Evolutionary conservation across 345 rosid genomes (phyloP).

Genomic region (Citrus mangshanensis): DNA sequence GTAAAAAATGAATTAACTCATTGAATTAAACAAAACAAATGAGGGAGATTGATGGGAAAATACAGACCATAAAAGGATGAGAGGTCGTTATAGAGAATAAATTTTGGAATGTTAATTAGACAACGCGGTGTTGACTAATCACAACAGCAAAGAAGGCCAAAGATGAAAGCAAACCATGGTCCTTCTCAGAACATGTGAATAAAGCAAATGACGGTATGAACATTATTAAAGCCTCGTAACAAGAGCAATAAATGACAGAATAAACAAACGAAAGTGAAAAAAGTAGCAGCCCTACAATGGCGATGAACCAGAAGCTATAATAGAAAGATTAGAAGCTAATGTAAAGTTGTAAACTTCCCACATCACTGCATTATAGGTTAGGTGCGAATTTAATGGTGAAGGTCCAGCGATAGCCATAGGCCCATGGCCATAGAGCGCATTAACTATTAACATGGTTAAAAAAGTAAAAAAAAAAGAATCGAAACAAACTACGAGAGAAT

Average conservation of each 20-base stretch:
- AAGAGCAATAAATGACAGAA: slow-evolving; percentile 34
- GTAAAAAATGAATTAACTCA: slow-evolving; percentile 12
- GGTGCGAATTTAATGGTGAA: slow-evolving; percentile 28
- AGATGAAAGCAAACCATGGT: slow-evolving; percentile 35
- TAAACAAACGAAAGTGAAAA: slow-evolving; percentile 16
- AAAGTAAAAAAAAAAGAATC: background rate
- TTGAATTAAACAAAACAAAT: slow-evolving; percentile 21
- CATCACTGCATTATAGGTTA: slow-evolving; percentile 25
- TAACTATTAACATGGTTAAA: background rate
- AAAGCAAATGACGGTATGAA: slow-evolving; percentile 26
- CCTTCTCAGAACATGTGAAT: slow-evolving; percentile 32
- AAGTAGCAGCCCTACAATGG: slow-evolving; percentile 7
- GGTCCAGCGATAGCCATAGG: background rate
- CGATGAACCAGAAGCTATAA: slow-evolving; percentile 19
- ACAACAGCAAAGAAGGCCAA: slow-evolving; percentile 29
- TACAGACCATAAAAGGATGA: slow-evolving; percentile 21
- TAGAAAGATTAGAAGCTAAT: slow-evolving; percentile 22
- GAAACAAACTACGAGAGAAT: background rate
- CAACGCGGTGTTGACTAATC: slow-evolving; percentile 19
- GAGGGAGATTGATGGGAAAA: slow-evolving; percentile 14
- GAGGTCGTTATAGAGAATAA: slow-evolving; percentile 40
- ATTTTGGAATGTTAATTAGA: slow-evolving; percentile 16
- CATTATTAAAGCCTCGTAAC: slow-evolving; percentile 20
- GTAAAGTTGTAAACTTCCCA: slow-evolving; percentile 22
- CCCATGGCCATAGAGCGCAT: no score